Base-by-base conservation (phyloP, 2,329 filamentous ascomycete genomes). In the Paecilomyces sp. region DNA sequence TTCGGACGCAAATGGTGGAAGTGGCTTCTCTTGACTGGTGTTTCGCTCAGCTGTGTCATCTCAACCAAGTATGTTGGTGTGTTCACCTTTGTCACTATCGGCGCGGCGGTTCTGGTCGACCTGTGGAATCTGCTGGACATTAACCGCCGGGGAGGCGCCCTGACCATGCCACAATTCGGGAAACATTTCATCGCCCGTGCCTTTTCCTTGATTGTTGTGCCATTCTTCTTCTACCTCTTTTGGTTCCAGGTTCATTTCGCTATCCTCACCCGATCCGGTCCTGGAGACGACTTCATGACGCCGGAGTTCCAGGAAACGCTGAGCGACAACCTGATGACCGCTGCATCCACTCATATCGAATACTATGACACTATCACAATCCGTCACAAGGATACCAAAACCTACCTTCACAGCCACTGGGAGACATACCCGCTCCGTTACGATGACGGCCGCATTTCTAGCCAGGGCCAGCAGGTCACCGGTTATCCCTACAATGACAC, bases 191-290 rank as follows among this genome's bases (percentile, higher is more conserved):
- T 80, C 47, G 94, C 94, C 63, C 90, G 94, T 57, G 85, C 88
- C n/a, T 80, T 95, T 64, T 92, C 90, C 13, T 82, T 99, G 59
- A 91, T 97, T 67, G 74, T 96, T 66, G 85, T 97, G 66, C 94
- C 94, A 13, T 97, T 99, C 82, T 82, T 97, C 70, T 95, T 99
- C 78, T 99, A 99, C 77, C 85, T 99, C 54, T 97, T 99, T 83
- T 99, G 94, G 94, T 99, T 99, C 87, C 94, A 99, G 82, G 92
- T 99, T 31, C 94, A 99, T 79, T 99, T 99, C 75, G 83, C 91
- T 53, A 91, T 99, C 68, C 83, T 99, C 63, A 88, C 80, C 65
- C 85, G 88, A 61, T 97, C 94, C 57, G 94, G 94, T 36, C 93
- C 94, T 53, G 94, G 94, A 58, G 94, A 99, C 72, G 93, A 97